Evolutionary conservation across 177 flowering plant species (phyloP), one percentile per base, ranked within the genome.

Genomic region (Tripterygium wilfordii): DNA sequence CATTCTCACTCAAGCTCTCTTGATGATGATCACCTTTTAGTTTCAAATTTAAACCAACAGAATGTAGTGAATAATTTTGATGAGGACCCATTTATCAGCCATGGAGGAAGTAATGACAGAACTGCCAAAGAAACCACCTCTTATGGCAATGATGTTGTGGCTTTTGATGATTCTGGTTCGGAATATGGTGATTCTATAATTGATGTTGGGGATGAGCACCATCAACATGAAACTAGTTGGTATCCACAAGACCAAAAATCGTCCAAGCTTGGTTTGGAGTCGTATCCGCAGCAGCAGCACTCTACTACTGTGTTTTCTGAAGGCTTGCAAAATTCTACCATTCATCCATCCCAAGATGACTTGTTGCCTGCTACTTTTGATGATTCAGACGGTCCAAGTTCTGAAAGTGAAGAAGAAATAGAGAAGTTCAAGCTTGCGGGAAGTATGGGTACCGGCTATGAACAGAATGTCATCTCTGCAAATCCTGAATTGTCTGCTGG

Each of bases 111-210:
- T 19, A 15, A 8, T 24, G 60, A 52, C 26, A 57, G n/a, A 23
- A 67, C 46, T 17, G 30, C 50, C 15, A 35, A 51, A 31, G 57
- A 63, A 36, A 53, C 63, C 26, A 42, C 32, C 32, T 53, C 51
- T 17, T 30, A 49, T 54, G 57, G 58, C 46, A 31, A 36, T 60
- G 45, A 59, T 64, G 20, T 61, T 45, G 72, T 40, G 23, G 65
- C 58, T 49, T 90, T 75, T 75, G 96, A 91, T 71, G 80, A 78
- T 15, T 76, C 49, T 58, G 79, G 54, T 43, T 73, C 88, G 35
- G 88, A 85, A 33, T 68, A 42, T 22, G 68, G 62, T 48, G 77
- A 70, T 10, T 2, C 12, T 49, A 43, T 40, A 39, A 38, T 64
- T 52, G 69, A 51, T 46, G 23, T 39, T 15, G 61, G 53, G 32